Percentiles rank a stretch among this genome's conserved stretches.
These are phyloP conservation scores for Nakazawaea molendinolei DNA, from an alignment of 805 yeast genomes.

Conservation along the genomic window DNA sequence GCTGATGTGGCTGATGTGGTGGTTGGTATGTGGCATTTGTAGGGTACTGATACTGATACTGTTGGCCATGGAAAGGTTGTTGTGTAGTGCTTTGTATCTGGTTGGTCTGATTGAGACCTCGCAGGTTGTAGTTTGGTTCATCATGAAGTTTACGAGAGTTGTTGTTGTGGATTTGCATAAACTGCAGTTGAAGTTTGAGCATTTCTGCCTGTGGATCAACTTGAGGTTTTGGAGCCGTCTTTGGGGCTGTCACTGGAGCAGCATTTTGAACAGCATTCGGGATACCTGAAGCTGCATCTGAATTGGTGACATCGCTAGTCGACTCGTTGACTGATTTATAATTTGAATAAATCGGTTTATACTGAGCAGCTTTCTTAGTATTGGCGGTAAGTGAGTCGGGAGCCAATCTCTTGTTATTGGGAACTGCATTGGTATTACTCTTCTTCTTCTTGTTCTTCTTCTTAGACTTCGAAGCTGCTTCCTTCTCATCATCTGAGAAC, in stretches of 20 bases:
- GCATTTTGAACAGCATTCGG: no score
- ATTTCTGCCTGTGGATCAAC: conserved; percentile 12
- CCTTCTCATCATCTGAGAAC: conserved; percentile 91
- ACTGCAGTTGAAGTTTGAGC: conserved; percentile 17
- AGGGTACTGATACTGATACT: conserved; percentile 6
- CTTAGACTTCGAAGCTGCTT: conserved; percentile 58
- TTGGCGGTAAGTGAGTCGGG: conserved; percentile 2
- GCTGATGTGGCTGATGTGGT: conserved; percentile 13
- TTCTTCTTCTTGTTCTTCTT: conserved; percentile 55
- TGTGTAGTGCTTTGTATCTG: no score
- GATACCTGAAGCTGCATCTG: no score
- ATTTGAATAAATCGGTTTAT: conserved; percentile 6
- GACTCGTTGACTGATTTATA: conserved; percentile 4
- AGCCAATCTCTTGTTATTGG: conserved; percentile 12
- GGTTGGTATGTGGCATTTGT: conserved; percentile 8
- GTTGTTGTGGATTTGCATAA: conserved; percentile 8
- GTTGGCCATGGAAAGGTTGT: no score
- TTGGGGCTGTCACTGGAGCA: neutral
- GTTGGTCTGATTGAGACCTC: conserved; percentile 12
- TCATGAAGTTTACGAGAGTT: conserved; percentile 3
- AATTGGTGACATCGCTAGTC: neutral
- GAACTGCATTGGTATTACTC: conserved; percentile 22
- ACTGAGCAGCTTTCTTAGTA: conserved; percentile 2
- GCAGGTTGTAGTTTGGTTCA: conserved; percentile 2
- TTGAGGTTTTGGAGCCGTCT: neutral